Evolutionary conservation across 495 filamentous ascomycete species (phyloP).

Genomic region (Podospora pseudoanserina): DNA sequence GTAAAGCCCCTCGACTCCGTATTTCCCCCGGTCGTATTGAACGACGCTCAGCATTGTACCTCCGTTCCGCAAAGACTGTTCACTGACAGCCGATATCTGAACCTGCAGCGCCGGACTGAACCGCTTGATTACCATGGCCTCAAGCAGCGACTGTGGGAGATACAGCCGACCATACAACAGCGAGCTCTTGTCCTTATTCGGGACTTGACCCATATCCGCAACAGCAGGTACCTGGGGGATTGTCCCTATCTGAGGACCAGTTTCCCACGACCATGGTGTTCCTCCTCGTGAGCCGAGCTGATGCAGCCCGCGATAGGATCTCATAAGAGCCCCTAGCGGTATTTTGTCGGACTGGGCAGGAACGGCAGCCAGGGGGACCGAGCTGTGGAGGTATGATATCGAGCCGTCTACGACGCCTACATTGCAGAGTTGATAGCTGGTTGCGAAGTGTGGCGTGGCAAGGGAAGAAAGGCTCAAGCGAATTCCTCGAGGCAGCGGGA

Average conservation of each 20-base stretch:
- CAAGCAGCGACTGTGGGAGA: conserved; percentile 76
- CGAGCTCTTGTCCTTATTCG: conserved; percentile 35
- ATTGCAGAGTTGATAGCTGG: conserved; percentile 81
- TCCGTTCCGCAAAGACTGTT: conserved; percentile 66
- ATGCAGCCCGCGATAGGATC: conserved; percentile 43
- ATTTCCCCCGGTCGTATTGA: conserved; percentile 85
- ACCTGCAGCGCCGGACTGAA: conserved; percentile 75
- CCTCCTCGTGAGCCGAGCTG: conserved; percentile 31
- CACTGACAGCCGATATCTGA: conserved; percentile 77
- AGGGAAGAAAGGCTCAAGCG: conserved; percentile 85
- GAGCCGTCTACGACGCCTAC: conserved; percentile 87
- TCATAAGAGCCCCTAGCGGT: conserved; percentile 44
- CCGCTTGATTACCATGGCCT: conserved; percentile 81
- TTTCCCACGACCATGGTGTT: conserved; percentile 8
- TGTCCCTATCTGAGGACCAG: background rate
- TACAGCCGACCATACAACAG: conserved; percentile 88
- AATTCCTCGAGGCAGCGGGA: conserved; percentile 72
- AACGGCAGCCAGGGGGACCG: conserved; percentile 60
- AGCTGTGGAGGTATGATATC: conserved; percentile 85
- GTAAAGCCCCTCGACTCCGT: conserved; percentile 84
- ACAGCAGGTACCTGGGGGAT: background rate
- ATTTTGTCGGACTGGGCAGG: conserved; percentile 46
- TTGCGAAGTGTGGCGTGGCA: conserved; percentile 84
- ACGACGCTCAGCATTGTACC: conserved; percentile 74
- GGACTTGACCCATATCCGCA: background rate